phyloP scores from a whole-genome alignment of 169 alveolate species.

The Babesia bovis region DNA sequence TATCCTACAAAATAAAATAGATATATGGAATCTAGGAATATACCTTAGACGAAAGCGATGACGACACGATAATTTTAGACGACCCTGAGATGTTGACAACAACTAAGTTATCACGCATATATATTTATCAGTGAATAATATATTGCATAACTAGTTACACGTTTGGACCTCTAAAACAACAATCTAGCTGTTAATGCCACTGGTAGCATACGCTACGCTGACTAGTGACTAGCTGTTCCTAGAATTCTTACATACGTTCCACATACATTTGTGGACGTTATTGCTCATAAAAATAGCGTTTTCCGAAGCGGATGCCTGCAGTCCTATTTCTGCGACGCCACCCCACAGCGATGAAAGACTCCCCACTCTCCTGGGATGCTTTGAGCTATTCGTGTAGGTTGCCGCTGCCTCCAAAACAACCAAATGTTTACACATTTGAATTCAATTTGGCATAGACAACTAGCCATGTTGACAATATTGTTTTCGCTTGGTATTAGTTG shows the following conservation, averaged over 20 bases:
- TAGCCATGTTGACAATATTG: too few relatives aligned
- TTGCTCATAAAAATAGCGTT: conserved; percentile 20
- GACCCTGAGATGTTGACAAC: too few relatives aligned
- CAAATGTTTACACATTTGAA: neutral
- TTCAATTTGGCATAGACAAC: too few relatives aligned
- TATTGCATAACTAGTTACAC: neutral
- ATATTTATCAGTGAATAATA: neutral
- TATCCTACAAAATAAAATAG: neutral
- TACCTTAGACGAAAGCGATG: too few relatives aligned
- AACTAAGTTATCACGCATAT: too few relatives aligned
- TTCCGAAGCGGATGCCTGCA: neutral
- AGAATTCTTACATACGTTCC: neutral
- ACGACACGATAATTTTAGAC: too few relatives aligned
- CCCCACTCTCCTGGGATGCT: conserved; percentile 7
- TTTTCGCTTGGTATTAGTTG: too few relatives aligned
- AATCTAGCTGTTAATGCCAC: neutral
- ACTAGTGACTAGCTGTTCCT: neutral
- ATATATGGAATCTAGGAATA: neutral
- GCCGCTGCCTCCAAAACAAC: neutral
- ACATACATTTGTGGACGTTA: neutral
- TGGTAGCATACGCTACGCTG: neutral
- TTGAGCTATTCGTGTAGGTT: neutral
- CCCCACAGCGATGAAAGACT: conserved; percentile 13
- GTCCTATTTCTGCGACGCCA: conserved; percentile 13
- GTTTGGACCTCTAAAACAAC: neutral